Evolutionary conservation across 2,329 filamentous ascomycete species (phyloP), one percentile per base, ranked within the genome.

Genomic region (Orbilia quercus): DNA sequence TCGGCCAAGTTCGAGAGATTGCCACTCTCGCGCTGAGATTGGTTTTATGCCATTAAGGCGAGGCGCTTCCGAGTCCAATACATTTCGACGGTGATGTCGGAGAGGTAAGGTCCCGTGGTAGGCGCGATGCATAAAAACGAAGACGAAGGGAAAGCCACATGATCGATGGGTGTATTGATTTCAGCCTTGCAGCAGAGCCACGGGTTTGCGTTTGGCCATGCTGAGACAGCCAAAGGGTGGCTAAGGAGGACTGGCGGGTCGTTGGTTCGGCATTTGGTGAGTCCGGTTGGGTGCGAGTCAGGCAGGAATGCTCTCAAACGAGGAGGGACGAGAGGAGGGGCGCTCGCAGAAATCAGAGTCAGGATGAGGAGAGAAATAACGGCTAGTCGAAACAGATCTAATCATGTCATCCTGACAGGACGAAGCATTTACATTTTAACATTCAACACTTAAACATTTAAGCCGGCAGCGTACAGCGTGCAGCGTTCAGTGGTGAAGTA

Each of bases 381-480:
- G 47, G 14, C 31, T 67, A 53, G 53, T 59, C 44, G 63, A 67
- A 66, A 57, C 51, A 48, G 48, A 42, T 45, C 42, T 51, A 45
- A 51, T 42, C 60, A 65, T 65, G 50, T 57, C 60, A 65, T 65
- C 34, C 28, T 28, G 45, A 34, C 55, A 36, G 31, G 16, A 28
- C 44, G n/a, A n/a, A n/a, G n/a, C n/a, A n/a, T n/a, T n/a, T n/a
- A n/a, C n/a, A n/a, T n/a, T n/a, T n/a, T n/a, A n/a, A n/a, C n/a
- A n/a, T n/a, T n/a, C n/a, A n/a, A n/a, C n/a, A n/a, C n/a, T 22
- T 47, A 40, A 64, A 54, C 31, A 16, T 25, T 12, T 20, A 54
- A 51, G 59, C 36, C 38, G 59, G 47, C n/a, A n/a, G n/a, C n/a
- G n/a, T n/a, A n/a, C n/a, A n/a, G n/a, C n/a, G n/a, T n/a, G n/a